These are phyloP conservation scores for Centaurea solstitialis DNA, from an alignment of 129 eudicot species.

Conservation along the genomic window DNA sequence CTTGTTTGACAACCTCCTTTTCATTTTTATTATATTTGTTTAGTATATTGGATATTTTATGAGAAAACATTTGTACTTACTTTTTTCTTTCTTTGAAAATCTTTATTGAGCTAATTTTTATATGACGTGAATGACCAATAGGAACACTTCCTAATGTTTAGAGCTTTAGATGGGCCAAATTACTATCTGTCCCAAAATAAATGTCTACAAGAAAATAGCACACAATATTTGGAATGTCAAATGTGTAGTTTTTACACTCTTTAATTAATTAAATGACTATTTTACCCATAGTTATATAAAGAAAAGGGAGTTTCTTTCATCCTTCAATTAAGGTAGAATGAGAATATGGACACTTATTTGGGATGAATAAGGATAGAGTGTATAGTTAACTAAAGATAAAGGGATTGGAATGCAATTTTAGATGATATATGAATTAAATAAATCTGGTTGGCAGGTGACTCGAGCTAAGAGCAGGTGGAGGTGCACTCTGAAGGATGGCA, in stretches of 20 bases:
- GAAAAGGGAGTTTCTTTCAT: no score
- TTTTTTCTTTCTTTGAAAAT: neutral
- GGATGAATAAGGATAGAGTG: no score
- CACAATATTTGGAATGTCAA: no score
- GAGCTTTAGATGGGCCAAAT: neutral
- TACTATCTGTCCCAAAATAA: neutral
- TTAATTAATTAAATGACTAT: neutral
- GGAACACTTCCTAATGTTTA: neutral
- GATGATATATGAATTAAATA: slow-evolving; percentile 6
- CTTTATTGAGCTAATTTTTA: neutral
- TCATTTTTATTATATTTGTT: neutral
- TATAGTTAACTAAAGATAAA: neutral
- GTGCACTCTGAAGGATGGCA: slow-evolving; percentile 97
- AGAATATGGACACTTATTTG: no score
- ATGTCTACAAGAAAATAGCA: neutral
- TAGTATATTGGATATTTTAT: neutral
- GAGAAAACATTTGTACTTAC: neutral
- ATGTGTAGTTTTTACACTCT: neutral
- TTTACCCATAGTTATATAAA: neutral
- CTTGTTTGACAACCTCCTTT: neutral
- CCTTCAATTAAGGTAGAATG: no score
- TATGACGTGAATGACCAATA: neutral
- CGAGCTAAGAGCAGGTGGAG: slow-evolving; percentile 99
- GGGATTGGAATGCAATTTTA: neutral
- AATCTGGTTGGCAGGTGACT: slow-evolving; percentile 62